phyloP scores from a whole-genome alignment of 768 basidiomycete species.

The Inosperma sp. region DNA sequence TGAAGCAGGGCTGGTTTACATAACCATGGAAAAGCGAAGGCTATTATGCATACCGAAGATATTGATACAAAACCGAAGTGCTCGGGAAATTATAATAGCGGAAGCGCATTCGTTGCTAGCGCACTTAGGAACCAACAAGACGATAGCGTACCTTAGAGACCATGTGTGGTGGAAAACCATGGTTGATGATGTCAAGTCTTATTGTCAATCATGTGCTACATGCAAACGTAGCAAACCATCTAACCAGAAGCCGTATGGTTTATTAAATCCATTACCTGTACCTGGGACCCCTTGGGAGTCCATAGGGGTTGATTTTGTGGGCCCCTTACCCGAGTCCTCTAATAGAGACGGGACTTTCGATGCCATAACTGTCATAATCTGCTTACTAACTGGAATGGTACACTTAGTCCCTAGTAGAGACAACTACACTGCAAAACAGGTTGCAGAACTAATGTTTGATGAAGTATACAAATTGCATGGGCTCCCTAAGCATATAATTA shows the following conservation, averaged over 20 bases:
- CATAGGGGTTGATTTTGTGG: conserved; percentile 33
- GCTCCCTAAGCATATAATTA: conserved; percentile 19
- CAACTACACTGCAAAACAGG: conserved; percentile 11
- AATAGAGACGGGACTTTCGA: too few relatives aligned
- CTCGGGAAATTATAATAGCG: too few relatives aligned
- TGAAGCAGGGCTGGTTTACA: too few relatives aligned
- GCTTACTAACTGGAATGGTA: conserved; percentile 14
- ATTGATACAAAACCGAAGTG: too few relatives aligned
- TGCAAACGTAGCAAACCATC: conserved; percentile 7
- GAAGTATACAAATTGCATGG: conserved; percentile 25
- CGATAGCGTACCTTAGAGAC: too few relatives aligned
- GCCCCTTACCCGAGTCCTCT: conserved; percentile 23
- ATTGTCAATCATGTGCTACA: not conserved
- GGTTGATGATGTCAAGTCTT: too few relatives aligned
- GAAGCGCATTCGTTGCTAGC: too few relatives aligned
- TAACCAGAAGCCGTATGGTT: not conserved
- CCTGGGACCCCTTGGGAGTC: conserved; percentile 25
- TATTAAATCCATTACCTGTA: not conserved
- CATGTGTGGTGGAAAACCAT: too few relatives aligned
- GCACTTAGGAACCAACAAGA: too few relatives aligned
- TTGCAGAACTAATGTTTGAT: conserved; percentile 12
- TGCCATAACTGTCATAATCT: conserved; percentile 29
- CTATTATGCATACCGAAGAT: too few relatives aligned
- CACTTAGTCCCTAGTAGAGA: conserved; percentile 17
- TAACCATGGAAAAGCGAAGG: too few relatives aligned